phyloP scores from a whole-genome alignment of 2,329 filamentous ascomycete species.

The Aspergillus sp. region DNA sequence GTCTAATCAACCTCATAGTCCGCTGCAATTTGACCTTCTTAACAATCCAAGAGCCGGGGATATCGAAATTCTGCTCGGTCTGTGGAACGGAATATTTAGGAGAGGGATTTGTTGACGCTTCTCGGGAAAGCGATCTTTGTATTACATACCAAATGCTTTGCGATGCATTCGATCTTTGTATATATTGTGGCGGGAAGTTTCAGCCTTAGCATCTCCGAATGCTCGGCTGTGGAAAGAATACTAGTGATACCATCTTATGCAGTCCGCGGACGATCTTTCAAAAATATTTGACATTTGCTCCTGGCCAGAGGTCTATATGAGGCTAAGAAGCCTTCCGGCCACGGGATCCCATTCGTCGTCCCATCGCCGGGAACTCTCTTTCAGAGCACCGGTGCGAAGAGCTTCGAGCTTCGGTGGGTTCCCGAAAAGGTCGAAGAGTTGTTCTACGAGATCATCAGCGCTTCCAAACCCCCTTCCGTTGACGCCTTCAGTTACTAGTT shows the following conservation, averaged over 20 bases:
- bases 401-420: slow-evolving; percentile 48
- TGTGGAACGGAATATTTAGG: slow-evolving; percentile 44
- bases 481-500: slow-evolving; percentile 77
- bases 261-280: not conserved
- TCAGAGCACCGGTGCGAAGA: slow-evolving; percentile 61
- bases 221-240: not conserved
- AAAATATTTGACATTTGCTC: not conserved
- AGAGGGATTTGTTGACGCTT: slow-evolving; percentile 29
- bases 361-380: slow-evolving; percentile 73
- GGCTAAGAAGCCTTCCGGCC: slow-evolving; percentile 61
- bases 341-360: slow-evolving; percentile 87
- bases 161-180: slow-evolving; percentile 28
- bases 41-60: slow-evolving; percentile 46
- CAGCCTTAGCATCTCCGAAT: slow-evolving; percentile 8
- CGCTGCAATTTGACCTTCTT: slow-evolving; percentile 49
- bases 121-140: slow-evolving; percentile 11
- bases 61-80: slow-evolving; percentile 47
- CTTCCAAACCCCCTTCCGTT: slow-evolving; percentile 83
- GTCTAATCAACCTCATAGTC: slow-evolving; percentile 19
- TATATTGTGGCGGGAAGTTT: slow-evolving; percentile 31
- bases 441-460: slow-evolving; percentile 54
- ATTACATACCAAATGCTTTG: slow-evolving; percentile 17
- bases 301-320: slow-evolving; percentile 14
- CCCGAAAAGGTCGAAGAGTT: slow-evolving; percentile 59
- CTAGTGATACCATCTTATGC: too few species aligned